Base-by-base conservation (phyloP, 2,329 filamentous ascomycete genomes). In the Thelonectria blattea region DNA sequence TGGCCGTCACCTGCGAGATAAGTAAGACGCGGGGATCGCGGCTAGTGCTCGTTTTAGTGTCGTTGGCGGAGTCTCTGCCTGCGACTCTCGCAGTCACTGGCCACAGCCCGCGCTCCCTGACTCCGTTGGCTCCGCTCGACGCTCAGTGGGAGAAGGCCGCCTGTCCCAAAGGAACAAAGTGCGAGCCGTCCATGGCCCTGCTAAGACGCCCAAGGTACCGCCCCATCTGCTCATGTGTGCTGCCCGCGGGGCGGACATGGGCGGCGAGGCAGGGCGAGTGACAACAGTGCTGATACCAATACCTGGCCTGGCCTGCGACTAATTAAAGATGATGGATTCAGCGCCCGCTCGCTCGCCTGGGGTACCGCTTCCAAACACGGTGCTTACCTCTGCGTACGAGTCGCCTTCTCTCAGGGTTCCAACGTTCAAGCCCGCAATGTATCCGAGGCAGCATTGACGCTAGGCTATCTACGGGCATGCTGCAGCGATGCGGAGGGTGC, bases 21-120 rank as follows among this genome's bases (percentile, higher is more conserved):
- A 60, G 66, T 68, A 58, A 70, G 66, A 71, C 65, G 68, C 62
- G 68, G 68, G 67, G 68, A 71, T 68, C 52, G 61, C 64, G 60
- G 61, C 64, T 71, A 71, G 67, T 46, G 68, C 60, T 53, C 62
- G 39, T 51, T 59, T 70, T 69, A 70, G 66, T 69, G 62, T 37
- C 41, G 55, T 63, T 65, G 64, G 68, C 68, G 65, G 65, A 68
- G 69, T 58, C 63, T 58, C 52, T 56, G 54, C 64, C 66, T n/a
- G 56, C 50, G 55, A 57, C 58, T 58, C 39, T 49, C 48, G 55
- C 27, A 58, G 12, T 59, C 47, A 60, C 58, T 60, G 58, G 58
- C 43, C 27, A 49, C 42, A 46, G 20, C 24, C 14, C 47, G 39
- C 50, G 32, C 47, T 55, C 52, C 43, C 41, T 24, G 24, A 39